Evolutionary conservation across 306 rosid genomes (phyloP).

Genomic region (Luffa acutangula): DNA sequence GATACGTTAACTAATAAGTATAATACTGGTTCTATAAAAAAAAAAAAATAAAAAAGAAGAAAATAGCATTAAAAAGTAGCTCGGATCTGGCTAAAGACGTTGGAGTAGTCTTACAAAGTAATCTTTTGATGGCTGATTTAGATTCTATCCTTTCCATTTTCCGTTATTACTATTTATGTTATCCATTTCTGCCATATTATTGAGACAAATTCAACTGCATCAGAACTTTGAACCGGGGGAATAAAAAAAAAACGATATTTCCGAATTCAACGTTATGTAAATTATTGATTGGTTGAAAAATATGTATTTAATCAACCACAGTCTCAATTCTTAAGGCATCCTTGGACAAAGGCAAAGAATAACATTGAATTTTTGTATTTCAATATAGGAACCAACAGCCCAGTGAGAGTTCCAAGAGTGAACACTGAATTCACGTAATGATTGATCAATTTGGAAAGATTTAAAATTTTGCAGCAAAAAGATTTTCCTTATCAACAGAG

Average conservation of each 20-base stretch:
- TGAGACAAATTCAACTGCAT: not conserved
- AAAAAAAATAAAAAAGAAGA: not conserved
- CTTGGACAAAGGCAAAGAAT: not conserved
- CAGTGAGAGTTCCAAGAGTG: not conserved
- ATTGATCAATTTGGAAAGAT: not conserved
- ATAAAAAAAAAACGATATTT: not conserved
- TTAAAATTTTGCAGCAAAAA: not conserved
- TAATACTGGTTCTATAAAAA: not conserved
- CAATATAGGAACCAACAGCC: not conserved
- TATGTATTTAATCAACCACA: not conserved
- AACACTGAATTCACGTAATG: not conserved
- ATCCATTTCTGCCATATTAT: not conserved
- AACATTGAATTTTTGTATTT: not conserved
- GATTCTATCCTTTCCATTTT: not conserved
- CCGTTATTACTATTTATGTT: not conserved
- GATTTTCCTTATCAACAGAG: not conserved
- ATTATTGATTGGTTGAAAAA: not conserved
- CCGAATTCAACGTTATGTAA: not conserved
- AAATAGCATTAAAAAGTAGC: not conserved
- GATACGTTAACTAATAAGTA: not conserved
- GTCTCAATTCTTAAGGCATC: not conserved
- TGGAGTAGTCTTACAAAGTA: not conserved
- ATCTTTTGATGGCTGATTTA: not conserved
- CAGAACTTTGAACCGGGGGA: not conserved
- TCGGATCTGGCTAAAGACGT: not conserved